Evolutionary conservation across 2,329 filamentous ascomycete species (phyloP), one percentile per base, ranked within the genome.

Genomic region (Fusarium sp.): DNA sequence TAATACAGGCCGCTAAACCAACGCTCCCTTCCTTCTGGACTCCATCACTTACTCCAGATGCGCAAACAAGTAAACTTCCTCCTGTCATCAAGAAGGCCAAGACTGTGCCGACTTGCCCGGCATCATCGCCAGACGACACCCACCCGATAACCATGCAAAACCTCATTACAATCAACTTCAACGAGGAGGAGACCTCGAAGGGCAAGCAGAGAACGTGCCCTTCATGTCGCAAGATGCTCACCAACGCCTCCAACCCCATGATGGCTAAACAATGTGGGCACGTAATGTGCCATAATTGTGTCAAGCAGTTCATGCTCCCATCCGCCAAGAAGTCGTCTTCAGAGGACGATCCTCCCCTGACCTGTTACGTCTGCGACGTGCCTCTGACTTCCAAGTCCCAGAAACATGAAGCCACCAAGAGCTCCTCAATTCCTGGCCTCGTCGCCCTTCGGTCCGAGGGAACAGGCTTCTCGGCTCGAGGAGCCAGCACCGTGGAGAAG

Each of bases 21-120:
- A 85, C 86, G 14, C 81, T 97, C 0, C 92, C 93, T 0, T 96
- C 93, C 0, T 98, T 98, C 81, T 98, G 95, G 96, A 91, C 95
- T 1, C 95, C 93, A 0, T 92, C 91, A 0, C 86, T 95, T 62
- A 96, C 92, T 0, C 93, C 93, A 11, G 79, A 80, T 40, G 78
- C 78, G 33, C 75, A 79, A 50, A 74, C 78, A 58, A 77, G 83
- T 53, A 82, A 84, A 57, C 82, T 89, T 57, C 83, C 89, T 74
- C 80, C 85, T 6, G 81, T 86, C 38, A 80, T 80, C n/a, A 90
- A 88, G 76, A 86, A 88, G 58, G 77, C 81, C 55, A 96, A 96
- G 76, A 81, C 86, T 25, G 83, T 84, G 5, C 93, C 93, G 0
- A 83, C 91, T 2, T 98, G 94, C 73, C 94, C 94, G 0, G 91